Percentiles rank a stretch among this genome's conserved stretches.
phyloP scores from a whole-genome alignment of 2,329 filamentous ascomycete genomes.

The Aspergillus luchuensis region DNA sequence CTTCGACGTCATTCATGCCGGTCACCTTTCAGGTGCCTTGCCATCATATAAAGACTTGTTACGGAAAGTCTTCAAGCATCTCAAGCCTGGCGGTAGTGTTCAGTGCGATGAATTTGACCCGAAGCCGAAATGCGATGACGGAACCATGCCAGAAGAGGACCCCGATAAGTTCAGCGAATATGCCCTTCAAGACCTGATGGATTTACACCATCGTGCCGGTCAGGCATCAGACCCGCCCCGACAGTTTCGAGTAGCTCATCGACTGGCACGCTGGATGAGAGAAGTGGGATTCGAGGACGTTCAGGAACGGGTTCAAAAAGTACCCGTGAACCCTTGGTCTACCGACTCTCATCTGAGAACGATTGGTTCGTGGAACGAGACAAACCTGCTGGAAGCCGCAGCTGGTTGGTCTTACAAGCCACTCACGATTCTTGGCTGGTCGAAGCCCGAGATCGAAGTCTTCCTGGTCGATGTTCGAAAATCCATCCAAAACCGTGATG shows the following conservation, averaged over 20 bases:
- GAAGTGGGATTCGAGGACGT: conserved; percentile 62
- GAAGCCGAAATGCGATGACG: conserved; percentile 55
- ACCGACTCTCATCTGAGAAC: conserved; percentile 50
- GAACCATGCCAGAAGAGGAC: conserved; percentile 53
- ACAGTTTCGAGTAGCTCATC: conserved; percentile 56
- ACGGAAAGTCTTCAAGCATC: conserved; percentile 52
- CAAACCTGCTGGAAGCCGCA: conserved; percentile 48
- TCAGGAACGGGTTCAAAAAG: conserved; percentile 54
- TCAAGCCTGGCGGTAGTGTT: conserved; percentile 59
- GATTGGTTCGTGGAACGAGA: conserved; percentile 53
- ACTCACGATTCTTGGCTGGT: conserved; percentile 46
- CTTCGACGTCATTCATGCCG: conserved; percentile 63
- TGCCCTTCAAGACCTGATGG: conserved; percentile 53
- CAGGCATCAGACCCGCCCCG: conserved; percentile 46
- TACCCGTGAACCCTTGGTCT: conserved; percentile 57
- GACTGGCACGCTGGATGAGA: conserved; percentile 57
- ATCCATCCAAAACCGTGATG: conserved; percentile 41
- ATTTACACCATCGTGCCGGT: conserved; percentile 45
- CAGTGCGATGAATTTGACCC: conserved; percentile 50
- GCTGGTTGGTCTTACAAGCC: conserved; percentile 49
- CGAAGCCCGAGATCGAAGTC: conserved; percentile 49
- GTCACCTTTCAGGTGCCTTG: conserved; percentile 61
- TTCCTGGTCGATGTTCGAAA: conserved; percentile 48
- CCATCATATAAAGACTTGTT: conserved; percentile 60
- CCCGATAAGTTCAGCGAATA: conserved; percentile 38